Evolutionary conservation across 345 rosid species (phyloP).

Genomic region (Dovyalis caffra): DNA sequence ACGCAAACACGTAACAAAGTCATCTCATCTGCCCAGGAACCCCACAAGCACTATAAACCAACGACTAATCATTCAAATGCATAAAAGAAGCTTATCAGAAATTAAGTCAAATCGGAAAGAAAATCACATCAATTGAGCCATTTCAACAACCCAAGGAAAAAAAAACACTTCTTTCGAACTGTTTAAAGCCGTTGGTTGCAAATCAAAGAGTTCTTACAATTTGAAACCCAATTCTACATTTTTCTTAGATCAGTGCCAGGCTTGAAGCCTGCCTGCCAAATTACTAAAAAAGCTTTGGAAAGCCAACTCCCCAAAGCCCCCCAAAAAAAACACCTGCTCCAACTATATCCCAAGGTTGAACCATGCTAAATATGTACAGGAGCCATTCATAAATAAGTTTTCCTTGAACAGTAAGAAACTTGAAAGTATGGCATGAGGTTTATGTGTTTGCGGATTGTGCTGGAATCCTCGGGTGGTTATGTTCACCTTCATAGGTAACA

Average conservation of each 20-base stretch:
- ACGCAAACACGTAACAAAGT: neutral
- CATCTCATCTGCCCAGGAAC: neutral
- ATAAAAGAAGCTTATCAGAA: neutral
- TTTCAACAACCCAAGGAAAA: neutral
- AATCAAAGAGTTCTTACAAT: constrained; percentile 36
- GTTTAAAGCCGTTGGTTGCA: constrained; percentile 23
- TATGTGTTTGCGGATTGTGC: constrained; percentile 66
- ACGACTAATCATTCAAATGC: neutral
- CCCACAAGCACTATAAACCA: neutral
- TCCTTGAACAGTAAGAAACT: constrained; percentile 17
- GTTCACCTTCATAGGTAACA: constrained; percentile 96
- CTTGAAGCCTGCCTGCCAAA: constrained; percentile 14
- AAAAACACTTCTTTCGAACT: constrained; percentile 3
- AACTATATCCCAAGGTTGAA: constrained; percentile 32
- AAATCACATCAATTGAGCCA: neutral
- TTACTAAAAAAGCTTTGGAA: constrained; percentile 13
- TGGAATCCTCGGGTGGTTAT: constrained; percentile 69
- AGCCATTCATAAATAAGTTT: constrained; percentile 28
- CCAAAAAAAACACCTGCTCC: constrained; percentile 23
- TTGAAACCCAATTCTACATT: constrained; percentile 32
- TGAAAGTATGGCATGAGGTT: constrained; percentile 15
- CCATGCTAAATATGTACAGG: constrained; percentile 59
- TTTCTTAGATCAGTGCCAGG: constrained; percentile 21
- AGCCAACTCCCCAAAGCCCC: constrained; percentile 26
- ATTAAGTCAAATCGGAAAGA: neutral